Percentiles rank a stretch among this genome's conserved stretches.
Evolutionary conservation across 2,329 filamentous ascomycete species (phyloP).

Genomic region (Alternaria brassicae): DNA sequence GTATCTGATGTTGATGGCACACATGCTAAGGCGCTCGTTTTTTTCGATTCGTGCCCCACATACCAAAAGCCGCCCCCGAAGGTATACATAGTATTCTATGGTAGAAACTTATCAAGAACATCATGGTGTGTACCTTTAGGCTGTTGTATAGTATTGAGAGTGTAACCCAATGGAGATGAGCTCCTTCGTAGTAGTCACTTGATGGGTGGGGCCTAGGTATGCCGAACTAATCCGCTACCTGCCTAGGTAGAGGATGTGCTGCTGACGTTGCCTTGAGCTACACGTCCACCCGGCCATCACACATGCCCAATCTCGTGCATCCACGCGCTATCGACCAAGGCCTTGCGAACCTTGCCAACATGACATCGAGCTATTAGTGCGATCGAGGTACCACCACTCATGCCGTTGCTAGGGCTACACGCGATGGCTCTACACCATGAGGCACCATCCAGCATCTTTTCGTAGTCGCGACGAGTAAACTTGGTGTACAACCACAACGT

Average conservation of each 20-base stretch:
- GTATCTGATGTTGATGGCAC: not conserved
- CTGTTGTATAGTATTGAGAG: too few species aligned
- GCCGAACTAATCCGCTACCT: too few species aligned
- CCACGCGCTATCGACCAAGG: not conserved
- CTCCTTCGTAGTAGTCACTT: not conserved
- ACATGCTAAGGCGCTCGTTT: too few species aligned
- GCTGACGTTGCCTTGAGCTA: not conserved
- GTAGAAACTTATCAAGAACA: too few species aligned
- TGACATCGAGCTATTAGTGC: not conserved
- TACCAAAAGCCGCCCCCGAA: too few species aligned
- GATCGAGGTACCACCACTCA: rapidly evolving
- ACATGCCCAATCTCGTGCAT: not conserved
- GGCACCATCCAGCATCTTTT: not conserved
- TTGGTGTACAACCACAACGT: not conserved
- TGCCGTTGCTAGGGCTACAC: not conserved
- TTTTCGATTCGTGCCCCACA: too few species aligned
- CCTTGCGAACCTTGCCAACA: not conserved
- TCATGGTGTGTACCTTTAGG: too few species aligned
- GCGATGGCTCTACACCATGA: not conserved
- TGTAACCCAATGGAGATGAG: too few species aligned
- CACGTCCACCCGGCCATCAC: not conserved
- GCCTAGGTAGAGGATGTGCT: too few species aligned
- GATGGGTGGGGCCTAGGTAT: not conserved
- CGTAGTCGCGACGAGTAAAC: not conserved
- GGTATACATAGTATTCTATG: too few species aligned